Conservation (phyloP, 2,329 filamentous ascomycete species). For the Botryotinia narcissicola region DNA sequence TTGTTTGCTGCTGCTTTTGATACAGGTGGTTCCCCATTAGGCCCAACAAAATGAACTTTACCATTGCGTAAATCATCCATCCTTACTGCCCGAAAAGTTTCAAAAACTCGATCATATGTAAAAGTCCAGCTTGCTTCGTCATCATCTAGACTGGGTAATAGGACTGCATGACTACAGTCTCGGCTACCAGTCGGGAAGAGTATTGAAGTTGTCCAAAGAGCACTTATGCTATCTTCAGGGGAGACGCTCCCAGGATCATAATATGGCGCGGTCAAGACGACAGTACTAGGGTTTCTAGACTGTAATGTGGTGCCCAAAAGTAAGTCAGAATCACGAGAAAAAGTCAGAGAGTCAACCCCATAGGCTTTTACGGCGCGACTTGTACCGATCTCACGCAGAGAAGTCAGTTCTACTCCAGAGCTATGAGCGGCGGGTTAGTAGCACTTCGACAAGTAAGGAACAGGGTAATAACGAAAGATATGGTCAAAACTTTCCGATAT, state of each 20-base stretch:
- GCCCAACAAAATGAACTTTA: slow-evolving; percentile 76
- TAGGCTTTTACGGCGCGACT: slow-evolving; percentile 74
- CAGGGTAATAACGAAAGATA: background rate
- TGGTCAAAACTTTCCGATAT: background rate
- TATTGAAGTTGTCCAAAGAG: slow-evolving; percentile 83
- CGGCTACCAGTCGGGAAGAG: slow-evolving; percentile 78
- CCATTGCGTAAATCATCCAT: slow-evolving; percentile 73
- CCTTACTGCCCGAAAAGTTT: slow-evolving; percentile 74
- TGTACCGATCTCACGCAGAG: slow-evolving; percentile 62
- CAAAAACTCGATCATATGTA: slow-evolving; percentile 72
- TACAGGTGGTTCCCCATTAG: slow-evolving; percentile 58
- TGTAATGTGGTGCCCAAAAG: slow-evolving; percentile 72
- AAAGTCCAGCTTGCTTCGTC: slow-evolving; percentile 74
- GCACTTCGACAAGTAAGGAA: background rate
- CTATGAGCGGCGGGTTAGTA: slow-evolving; percentile 10
- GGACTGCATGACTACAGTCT: slow-evolving; percentile 73
- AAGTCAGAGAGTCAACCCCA: slow-evolving; percentile 69
- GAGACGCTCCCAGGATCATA: slow-evolving; percentile 69
- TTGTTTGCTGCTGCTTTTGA: slow-evolving; percentile 69
- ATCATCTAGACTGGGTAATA: slow-evolving; percentile 49
- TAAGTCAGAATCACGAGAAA: slow-evolving; percentile 76
- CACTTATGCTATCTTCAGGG: slow-evolving; percentile 65
- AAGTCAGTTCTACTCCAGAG: slow-evolving; percentile 81
- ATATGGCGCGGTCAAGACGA: slow-evolving; percentile 71
- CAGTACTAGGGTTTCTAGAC: slow-evolving; percentile 63